Evolutionary conservation across 2,329 filamentous ascomycete genomes (phyloP), one percentile per base, ranked within the genome.

Genomic region (Clonostachys rhizophaga): DNA sequence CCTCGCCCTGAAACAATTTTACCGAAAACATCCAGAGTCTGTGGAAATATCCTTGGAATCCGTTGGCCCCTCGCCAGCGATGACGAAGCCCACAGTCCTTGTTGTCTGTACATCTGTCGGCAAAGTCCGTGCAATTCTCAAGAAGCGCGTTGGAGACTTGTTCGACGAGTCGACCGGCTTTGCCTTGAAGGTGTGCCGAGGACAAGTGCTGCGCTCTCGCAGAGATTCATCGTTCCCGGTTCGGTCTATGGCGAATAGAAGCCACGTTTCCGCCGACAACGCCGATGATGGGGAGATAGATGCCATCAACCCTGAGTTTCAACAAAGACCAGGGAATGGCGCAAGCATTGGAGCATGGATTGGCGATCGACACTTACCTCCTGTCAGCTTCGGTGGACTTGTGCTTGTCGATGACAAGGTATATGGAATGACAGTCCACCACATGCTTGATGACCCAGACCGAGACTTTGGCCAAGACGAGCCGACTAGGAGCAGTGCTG

Each of bases 341-440:
- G 92, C 92, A 8, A 96, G 91, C 40, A 96, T 97, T 49, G 92
- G 92, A 7, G 91, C 91, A 1, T 96, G 89, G 74, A 84, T 89
- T 44, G 87, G 88, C 48, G 83, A 91, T 53, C 84, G 88, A 41
- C 92, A 96, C 60, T 73, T 96, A 4, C 91, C 91, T 6, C 90
- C 92, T 3, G 92, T 95, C 4, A 95, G 90, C 34, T 91, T 95
- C 55, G 92, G 92, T 12, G 92, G 92, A 9, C 77, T 96, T 5
- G 83, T 97, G 39, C 71, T 94, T 34, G 83, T 97, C 2, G 91
- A 97, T 59, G 83, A 87, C 47, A 84, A 87, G 62, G 82, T 89
- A 0, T 94, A 91, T 58, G 92, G 92, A 12, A 94, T 97, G 89
- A 96, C 90, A 18, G 92, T 97, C 0, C 92, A 97, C 59, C 92